These are phyloP conservation scores for Podaxis rugospora DNA, from an alignment of 768 basidiomycete species.

Conservation along the genomic window DNA sequence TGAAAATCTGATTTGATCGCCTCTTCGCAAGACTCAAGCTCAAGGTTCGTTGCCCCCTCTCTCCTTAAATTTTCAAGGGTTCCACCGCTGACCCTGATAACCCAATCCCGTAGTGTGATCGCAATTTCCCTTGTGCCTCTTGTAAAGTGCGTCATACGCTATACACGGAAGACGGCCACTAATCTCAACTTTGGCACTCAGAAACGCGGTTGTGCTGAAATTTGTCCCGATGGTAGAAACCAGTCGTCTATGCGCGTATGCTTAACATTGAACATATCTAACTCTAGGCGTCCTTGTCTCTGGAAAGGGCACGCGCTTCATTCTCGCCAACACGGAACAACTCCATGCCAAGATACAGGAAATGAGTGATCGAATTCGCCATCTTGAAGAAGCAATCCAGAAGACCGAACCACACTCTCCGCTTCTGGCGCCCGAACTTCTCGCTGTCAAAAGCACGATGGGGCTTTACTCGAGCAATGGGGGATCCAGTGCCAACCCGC, in stretches of 20 bases:
- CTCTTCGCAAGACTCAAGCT: slow-evolving; percentile 41
- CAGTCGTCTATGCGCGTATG: not conserved
- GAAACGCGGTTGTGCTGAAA: slow-evolving; percentile 63
- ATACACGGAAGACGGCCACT: not conserved
- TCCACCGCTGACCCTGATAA: slow-evolving; percentile 12
- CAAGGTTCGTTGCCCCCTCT: slow-evolving; percentile 36
- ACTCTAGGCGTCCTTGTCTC: slow-evolving; percentile 55
- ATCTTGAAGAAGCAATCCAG: slow-evolving; percentile 52
- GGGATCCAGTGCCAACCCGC: not conserved
- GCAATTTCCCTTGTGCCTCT: slow-evolving; percentile 46
- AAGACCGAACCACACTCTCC: slow-evolving; percentile 37
- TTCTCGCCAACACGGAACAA: slow-evolving; percentile 64
- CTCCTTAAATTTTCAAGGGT: slow-evolving; percentile 4
- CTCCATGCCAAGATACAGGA: slow-evolving; percentile 60
- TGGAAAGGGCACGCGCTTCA: slow-evolving; percentile 63
- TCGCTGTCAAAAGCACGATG: slow-evolving; percentile 55
- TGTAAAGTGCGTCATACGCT: slow-evolving; percentile 27
- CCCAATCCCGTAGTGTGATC: slow-evolving; percentile 36
- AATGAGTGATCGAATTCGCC: slow-evolving; percentile 63
- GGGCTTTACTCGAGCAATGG: slow-evolving; percentile 35
- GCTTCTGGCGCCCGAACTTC: slow-evolving; percentile 42
- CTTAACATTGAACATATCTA: not conserved
- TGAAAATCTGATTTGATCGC: slow-evolving; percentile 12
- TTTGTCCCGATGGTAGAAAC: slow-evolving; percentile 58
- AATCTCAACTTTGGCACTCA: slow-evolving; percentile 22